phyloP scores from a whole-genome alignment of 805 yeast species.

The Metschnikowia anglica region DNA sequence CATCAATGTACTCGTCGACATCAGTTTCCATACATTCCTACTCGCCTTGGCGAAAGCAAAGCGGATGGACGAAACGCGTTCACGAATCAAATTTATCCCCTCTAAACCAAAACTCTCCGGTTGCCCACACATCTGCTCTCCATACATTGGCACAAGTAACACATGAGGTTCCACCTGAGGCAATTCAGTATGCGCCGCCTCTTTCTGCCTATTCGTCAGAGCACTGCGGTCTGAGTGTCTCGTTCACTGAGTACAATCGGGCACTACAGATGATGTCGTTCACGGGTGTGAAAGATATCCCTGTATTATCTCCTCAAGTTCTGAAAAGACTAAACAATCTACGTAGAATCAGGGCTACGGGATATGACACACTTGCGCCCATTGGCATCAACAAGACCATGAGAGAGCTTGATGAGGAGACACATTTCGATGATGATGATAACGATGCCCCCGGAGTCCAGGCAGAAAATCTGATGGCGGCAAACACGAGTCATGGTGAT shows the following conservation, averaged over 20 bases:
- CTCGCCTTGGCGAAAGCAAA: constrained; percentile 13
- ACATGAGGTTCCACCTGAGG: constrained; percentile 16
- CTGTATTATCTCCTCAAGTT: constrained; percentile 21
- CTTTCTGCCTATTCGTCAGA: constrained; percentile 54
- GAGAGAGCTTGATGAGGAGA: constrained; percentile 35
- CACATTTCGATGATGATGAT: constrained; percentile 12
- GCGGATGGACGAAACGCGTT: constrained; percentile 16
- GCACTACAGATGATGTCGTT: constrained; percentile 19
- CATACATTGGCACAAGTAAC: constrained; percentile 16
- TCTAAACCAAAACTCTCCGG: background rate
- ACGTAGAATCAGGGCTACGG: constrained; percentile 33
- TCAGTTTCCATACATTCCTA: constrained; percentile 3
- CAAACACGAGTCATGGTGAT: constrained; percentile 6
- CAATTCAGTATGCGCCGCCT: constrained; percentile 47
- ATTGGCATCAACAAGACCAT: constrained; percentile 41
- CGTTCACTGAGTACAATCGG: constrained; percentile 24
- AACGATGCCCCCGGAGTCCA: constrained; percentile 12
- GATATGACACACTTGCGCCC: constrained; percentile 37
- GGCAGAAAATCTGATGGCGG: constrained; percentile 18
- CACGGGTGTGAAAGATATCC: constrained; percentile 15
- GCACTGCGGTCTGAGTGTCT: constrained; percentile 25
- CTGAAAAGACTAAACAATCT: constrained; percentile 23
- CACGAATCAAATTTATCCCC: constrained; percentile 10
- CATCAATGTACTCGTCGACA: constrained; percentile 9
- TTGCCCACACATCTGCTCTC: constrained; percentile 7